phyloP scores from a whole-genome alignment of 768 basidiomycete species.

The Lentinula lateritia region DNA sequence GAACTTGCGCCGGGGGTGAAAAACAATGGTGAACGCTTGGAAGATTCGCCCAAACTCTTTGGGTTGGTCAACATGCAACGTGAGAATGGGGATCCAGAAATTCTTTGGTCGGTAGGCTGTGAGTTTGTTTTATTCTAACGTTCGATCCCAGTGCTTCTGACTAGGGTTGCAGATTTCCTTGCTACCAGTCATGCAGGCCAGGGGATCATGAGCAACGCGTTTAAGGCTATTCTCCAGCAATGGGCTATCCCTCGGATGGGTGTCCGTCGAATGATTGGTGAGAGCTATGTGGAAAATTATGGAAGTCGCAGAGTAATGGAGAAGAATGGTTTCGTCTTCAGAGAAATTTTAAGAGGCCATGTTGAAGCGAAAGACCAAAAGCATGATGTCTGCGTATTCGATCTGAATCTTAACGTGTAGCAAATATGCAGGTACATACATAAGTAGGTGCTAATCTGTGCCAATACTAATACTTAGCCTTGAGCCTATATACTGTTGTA shows the following conservation, averaged over 20 bases:
- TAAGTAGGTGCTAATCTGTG: neutral
- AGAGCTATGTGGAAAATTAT: slow-evolving; percentile 26
- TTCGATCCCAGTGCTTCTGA: neutral
- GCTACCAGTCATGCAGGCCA: slow-evolving; percentile 55
- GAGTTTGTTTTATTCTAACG: slow-evolving; percentile 11
- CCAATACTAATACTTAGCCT: too few relatives aligned
- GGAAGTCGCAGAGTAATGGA: slow-evolving; percentile 62
- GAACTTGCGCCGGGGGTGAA: slow-evolving; percentile 21
- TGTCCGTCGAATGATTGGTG: slow-evolving; percentile 36
- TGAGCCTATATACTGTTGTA: neutral
- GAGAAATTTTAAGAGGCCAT: slow-evolving; percentile 31
- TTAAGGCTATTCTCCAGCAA: slow-evolving; percentile 44
- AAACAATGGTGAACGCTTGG: slow-evolving; percentile 30
- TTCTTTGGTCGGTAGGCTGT: slow-evolving; percentile 63
- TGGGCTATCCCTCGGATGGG: slow-evolving; percentile 70
- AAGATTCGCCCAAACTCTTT: slow-evolving; percentile 12
- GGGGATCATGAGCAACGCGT: slow-evolving; percentile 70
- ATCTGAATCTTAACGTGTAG: slow-evolving; percentile 18
- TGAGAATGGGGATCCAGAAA: slow-evolving; percentile 43
- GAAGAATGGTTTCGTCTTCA: slow-evolving; percentile 54
- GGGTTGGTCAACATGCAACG: slow-evolving; percentile 35
- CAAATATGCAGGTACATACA: neutral
- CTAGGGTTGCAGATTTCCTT: slow-evolving; percentile 45
- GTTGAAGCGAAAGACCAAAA: slow-evolving; percentile 30
- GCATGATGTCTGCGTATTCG: slow-evolving; percentile 29